Evolutionary conservation across 1,284 basidiomycete genomes (phyloP).

Genomic region (Trametes hirsuta): DNA sequence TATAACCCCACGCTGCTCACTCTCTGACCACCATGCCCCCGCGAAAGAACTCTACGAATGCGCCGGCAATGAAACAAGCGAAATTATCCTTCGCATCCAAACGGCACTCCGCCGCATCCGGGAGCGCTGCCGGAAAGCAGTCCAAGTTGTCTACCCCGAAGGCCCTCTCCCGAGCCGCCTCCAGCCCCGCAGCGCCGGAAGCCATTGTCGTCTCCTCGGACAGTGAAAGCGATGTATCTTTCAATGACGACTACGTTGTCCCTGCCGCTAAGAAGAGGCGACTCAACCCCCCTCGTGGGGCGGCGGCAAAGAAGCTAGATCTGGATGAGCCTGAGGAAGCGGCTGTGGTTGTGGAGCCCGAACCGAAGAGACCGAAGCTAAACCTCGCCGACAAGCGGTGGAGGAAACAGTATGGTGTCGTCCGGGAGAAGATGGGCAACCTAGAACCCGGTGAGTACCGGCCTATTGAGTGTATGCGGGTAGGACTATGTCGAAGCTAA

Average conservation of each 20-base stretch:
- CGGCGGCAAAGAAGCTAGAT: not conserved
- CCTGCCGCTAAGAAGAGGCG: constrained; percentile 18
- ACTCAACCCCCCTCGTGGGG: not conserved
- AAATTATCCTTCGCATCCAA: constrained; percentile 24
- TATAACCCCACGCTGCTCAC: not conserved
- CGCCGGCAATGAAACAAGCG: constrained; percentile 16
- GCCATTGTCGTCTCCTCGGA: constrained; percentile 14
- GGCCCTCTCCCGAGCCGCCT: constrained; percentile 4
- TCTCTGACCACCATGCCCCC: not conserved
- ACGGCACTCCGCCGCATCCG: constrained; percentile 14
- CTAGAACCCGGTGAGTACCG: constrained; percentile 58
- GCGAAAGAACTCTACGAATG: constrained; percentile 1
- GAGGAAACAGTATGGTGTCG: constrained; percentile 48
- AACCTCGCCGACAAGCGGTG: constrained; percentile 55
- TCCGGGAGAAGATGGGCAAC: constrained; percentile 58
- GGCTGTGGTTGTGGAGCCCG: constrained; percentile 16
- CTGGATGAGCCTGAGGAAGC: constrained; percentile 5
- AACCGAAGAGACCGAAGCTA: constrained; percentile 31
- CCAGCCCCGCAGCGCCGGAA: constrained; percentile 8
- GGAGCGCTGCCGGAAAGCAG: constrained; percentile 8
- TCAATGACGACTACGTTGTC: constrained; percentile 3
- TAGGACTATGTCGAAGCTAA: not conserved
- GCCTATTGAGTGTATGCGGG: not conserved
- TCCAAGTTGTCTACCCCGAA: constrained; percentile 3
- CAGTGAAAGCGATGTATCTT: constrained; percentile 8